Evolutionary conservation across 2,329 filamentous ascomycete species (phyloP), one percentile per base, ranked within the genome.

Genomic region (Hypocrella siamensis): DNA sequence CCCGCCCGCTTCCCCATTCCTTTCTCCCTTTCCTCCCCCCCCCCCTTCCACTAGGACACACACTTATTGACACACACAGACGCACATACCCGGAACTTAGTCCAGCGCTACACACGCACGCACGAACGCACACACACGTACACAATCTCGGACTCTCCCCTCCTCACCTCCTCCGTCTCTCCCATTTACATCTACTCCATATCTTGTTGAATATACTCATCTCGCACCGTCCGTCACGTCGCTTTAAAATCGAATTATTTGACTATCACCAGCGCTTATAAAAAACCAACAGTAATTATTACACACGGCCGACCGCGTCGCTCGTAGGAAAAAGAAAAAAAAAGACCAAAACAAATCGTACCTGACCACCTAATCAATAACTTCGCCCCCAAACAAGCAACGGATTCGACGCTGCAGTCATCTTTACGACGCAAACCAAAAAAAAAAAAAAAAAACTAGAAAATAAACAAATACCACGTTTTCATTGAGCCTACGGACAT

Each of bases 351-450:
- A 10, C n/a, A 10, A 26, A 26, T 26, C 18, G 25, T 31, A 17
- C 11, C 14, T 18, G 7, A 22, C 11, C 17, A 30, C 24, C n/a
- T 8, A 24, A 45, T 40, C 42, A 14, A 10, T 11, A 46, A 32
- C 34, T 31, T 33, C 31, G 33, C 37, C 34, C 33, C 37, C 41
- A 30, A 33, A 24, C 31, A 25, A 15, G 10, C 28, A 22, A 12
- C 6, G 17, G 15, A 22, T 8, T 17, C n/a, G 26, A 29, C 19
- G 25, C 26, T 39, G 30, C 32, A 32, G 18, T 19, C n/a, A 19
- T 28, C 29, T 26, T 19, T 12, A 19, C 25, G 15, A 11, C 25
- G 25, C 25, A 26, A n/a, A n/a, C n/a, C n/a, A n/a, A n/a, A n/a
- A n/a, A n/a, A n/a, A n/a, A n/a, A n/a, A n/a, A n/a, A n/a, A n/a